phyloP scores from a whole-genome alignment of 2,329 filamentous ascomycete species.

The Ophiostoma sp. region DNA sequence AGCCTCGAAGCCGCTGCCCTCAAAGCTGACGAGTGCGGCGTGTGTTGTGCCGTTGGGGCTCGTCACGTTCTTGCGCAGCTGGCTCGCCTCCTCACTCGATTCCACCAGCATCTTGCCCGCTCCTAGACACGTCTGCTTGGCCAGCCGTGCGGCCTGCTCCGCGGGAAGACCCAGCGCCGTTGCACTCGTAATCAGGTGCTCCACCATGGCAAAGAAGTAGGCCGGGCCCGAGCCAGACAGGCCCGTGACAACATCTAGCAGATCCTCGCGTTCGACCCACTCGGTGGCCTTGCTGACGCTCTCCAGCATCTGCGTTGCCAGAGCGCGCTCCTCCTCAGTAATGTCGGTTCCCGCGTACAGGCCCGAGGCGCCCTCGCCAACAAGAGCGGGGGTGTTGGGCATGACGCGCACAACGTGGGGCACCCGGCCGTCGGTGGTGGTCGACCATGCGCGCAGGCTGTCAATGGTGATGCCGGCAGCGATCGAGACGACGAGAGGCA shows the following conservation, averaged over 20 bases:
- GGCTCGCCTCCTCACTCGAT: conserved; percentile 41
- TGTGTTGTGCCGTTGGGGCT: conserved; percentile 49
- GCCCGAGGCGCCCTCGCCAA: conserved; percentile 47
- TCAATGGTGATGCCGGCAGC: conserved; percentile 45
- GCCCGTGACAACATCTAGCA: conserved; percentile 47
- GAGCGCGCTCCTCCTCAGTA: conserved; percentile 38
- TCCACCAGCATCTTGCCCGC: conserved; percentile 47
- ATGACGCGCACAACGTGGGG: conserved; percentile 47
- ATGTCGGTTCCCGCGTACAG: conserved; percentile 42
- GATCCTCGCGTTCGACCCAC: conserved; percentile 46
- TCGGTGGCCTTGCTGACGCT: conserved; percentile 45
- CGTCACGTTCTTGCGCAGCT: conserved; percentile 48
- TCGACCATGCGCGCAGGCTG: conserved; percentile 41
- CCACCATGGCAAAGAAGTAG: conserved; percentile 50
- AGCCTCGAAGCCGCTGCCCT: conserved; percentile 39
- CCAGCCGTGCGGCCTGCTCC: conserved; percentile 46
- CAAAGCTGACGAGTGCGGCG: conserved; percentile 45
- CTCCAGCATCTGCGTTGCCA: conserved; percentile 39
- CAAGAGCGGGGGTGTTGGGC: conserved; percentile 48
- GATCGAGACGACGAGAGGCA: conserved; percentile 46
- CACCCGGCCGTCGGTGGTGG: conserved; percentile 33
- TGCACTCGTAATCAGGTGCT: conserved; percentile 44
- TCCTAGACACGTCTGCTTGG: conserved; percentile 48
- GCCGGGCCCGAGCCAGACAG: conserved; percentile 47
- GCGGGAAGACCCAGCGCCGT: conserved; percentile 41